These are phyloP conservation scores for Malassezia restricta DNA, from an alignment of 1,284 basidiomycete species.

Conservation along the genomic window DNA sequence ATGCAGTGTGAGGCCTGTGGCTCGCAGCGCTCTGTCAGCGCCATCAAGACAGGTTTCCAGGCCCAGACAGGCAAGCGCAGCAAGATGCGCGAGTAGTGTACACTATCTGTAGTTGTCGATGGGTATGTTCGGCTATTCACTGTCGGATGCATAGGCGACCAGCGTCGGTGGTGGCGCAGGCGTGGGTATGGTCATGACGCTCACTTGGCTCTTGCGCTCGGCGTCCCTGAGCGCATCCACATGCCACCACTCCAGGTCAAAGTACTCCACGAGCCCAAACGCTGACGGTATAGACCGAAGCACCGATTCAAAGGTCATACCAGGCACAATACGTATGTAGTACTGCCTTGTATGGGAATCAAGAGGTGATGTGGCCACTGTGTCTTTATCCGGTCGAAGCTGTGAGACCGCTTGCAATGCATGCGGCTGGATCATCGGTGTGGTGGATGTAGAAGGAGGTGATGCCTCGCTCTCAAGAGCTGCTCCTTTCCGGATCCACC, in stretches of 20 bases:
- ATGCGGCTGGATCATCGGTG: constrained; percentile 7
- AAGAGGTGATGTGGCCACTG: background rate
- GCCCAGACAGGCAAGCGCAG: constrained; percentile 68
- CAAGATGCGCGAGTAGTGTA: constrained; percentile 23
- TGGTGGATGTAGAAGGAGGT: background rate
- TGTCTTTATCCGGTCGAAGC: background rate
- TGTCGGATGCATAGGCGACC: constrained; percentile 7
- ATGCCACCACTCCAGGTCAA: constrained; percentile 6
- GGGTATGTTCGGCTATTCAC: constrained; percentile 1
- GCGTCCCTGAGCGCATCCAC: background rate
- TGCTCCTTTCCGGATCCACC: constrained; percentile 13
- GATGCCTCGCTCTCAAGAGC: background rate
- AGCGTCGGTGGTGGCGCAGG: background rate
- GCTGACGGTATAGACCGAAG: constrained; percentile 4
- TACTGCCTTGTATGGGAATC: background rate
- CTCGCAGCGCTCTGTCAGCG: constrained; percentile 76
- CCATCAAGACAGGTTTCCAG: constrained; percentile 98
- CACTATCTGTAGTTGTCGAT: background rate
- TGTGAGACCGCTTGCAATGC: constrained; percentile 6
- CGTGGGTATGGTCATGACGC: background rate
- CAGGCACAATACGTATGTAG: background rate
- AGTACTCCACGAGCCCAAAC: constrained; percentile 10
- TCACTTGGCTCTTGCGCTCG: constrained; percentile 1
- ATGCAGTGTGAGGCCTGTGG: constrained; percentile 93
- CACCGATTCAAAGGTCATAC: background rate